Base-by-base conservation (phyloP, 139 green algal species). In the Tetradesmus obliquus region DNA sequence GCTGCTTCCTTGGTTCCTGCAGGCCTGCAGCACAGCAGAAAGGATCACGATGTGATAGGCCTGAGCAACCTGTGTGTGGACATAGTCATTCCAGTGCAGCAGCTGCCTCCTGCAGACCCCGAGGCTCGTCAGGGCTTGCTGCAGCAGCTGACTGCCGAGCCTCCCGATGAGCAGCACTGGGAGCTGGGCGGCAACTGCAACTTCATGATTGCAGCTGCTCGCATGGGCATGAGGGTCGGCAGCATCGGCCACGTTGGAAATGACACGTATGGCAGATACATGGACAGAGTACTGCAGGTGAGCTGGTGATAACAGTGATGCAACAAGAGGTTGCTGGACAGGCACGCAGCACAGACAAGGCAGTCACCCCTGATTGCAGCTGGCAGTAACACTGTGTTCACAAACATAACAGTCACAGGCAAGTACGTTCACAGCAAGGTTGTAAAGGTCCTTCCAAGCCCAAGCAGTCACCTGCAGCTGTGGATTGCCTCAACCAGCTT, bases 51-150 rank as follows among this genome's bases (percentile, higher is more conserved):
- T 87, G 93, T 98, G 2, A 94, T 98, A 0, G 92, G 93, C 17
- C 91, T 99, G 0, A 94, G 94, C 55, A 99, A 99, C 91, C 90
- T 99, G 3, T 99, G 97, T 80, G 92, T 99, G 7, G 97, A 99
- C 91, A 92, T 98, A 0, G 88, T 99, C 1, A 71, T 97, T 3
- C 86, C 90, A 5, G 55, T 98, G 7, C 55, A 93, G 3, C 20
- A 89, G 54, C 88, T 98, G 55, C 97, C 97, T 3, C 66, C 90
- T 0, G 45, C 79, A 1, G 95, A 97, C 54, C 4, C 32, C 2
- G 84, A 55, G 1, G 71, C 69, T 9, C 94, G 95, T 10, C 80
- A 55, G 5, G 17, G 20, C 2, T 92, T 97, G 60, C 93, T 97
- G 69, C 60, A 93, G 51, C 32, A 94, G n/a, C 94, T 98, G 55